These are phyloP conservation scores for Hypoxylon perforatum DNA, from an alignment of 495 filamentous ascomycete genomes.

Conservation along the genomic window DNA sequence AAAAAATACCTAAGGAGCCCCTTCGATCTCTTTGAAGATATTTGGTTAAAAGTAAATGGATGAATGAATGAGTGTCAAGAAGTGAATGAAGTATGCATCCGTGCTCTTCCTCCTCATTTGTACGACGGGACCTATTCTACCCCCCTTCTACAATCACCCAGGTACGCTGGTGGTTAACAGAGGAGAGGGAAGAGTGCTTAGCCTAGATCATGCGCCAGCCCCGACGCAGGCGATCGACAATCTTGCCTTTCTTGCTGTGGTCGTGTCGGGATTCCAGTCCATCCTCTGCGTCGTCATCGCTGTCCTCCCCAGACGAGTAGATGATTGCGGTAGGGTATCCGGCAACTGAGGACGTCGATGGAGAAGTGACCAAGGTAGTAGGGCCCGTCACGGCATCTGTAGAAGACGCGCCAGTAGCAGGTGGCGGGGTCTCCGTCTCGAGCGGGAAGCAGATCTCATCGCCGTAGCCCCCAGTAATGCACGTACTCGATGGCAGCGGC, in stretches of 20 bases:
- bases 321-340: conserved; percentile 19
- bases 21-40: conserved; percentile 4
- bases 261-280: background rate
- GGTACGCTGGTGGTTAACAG: background rate
- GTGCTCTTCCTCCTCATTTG: conserved; percentile 13
- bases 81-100: conserved; percentile 34
- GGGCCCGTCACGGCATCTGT: conserved; percentile 22
- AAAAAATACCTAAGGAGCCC: background rate
- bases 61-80: conserved; percentile 34
- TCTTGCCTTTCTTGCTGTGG: conserved; percentile 2
- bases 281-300: no score
- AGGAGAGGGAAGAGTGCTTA: background rate
- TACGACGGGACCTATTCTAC: conserved; percentile 22
- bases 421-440: background rate
- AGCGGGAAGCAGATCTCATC: conserved; percentile 26
- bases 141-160: background rate
- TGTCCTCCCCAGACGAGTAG: background rate
- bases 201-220: conserved; percentile 27
- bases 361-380: conserved; percentile 24
- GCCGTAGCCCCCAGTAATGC: conserved; percentile 33
- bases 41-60: background rate
- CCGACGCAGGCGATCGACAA: conserved; percentile 20
- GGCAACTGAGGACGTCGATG: conserved; percentile 5
- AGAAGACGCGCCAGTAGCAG: conserved; percentile 5
- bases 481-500: conserved; percentile 11